Evolutionary conservation across 495 filamentous ascomycete species (phyloP), one percentile per base, ranked within the genome.

Genomic region (Hypoxylon fuscum): DNA sequence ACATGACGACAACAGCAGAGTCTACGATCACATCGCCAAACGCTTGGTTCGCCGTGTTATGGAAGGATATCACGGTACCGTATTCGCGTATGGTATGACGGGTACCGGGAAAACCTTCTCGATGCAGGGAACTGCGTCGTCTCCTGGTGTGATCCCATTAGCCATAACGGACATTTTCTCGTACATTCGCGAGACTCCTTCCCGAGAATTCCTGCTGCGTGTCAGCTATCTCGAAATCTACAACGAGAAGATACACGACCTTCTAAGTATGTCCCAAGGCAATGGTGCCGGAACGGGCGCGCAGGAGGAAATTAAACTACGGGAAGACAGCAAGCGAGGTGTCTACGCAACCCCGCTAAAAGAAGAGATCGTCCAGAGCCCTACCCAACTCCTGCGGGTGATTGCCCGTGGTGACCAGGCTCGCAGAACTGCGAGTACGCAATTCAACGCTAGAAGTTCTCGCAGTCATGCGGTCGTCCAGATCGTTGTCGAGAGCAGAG

Each of bases 161-260:
- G 95, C 95, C 49, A 97, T 98, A 66, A 97, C 93, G 44, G 95
- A 98, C 69, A 98, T 98, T 27, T 98, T 98, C 74, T 97, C 96
- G 0, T 98, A 94, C 74, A 98, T 98, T 68, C 87, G 95, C 38
- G 95, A 98, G 77, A 98, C 94, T 6, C 96, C 95, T 0, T 90
- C 92, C 46, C 82, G 96, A 55, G 95, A 98, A 68, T 98, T 98
- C 65, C 78, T 98, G 44, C 86, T 98, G 48, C 90, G 95, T 50
- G 96, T 98, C 67, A 98, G 95, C 80, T 98, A 98, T 72, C 78
- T 98, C 42, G 95, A 98, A 75, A 98, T 98, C 41, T 98, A 98
- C 78, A 98, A 98, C 70, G 95, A 98, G 73, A 95, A 86, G 77
- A 98, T 98, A 31, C 89, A 98, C 68, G 95, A 98, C 74, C 83